These are phyloP conservation scores for Debaryomyces subglobosus DNA, from an alignment of 1,139 yeast genomes.

Conservation along the genomic window DNA sequence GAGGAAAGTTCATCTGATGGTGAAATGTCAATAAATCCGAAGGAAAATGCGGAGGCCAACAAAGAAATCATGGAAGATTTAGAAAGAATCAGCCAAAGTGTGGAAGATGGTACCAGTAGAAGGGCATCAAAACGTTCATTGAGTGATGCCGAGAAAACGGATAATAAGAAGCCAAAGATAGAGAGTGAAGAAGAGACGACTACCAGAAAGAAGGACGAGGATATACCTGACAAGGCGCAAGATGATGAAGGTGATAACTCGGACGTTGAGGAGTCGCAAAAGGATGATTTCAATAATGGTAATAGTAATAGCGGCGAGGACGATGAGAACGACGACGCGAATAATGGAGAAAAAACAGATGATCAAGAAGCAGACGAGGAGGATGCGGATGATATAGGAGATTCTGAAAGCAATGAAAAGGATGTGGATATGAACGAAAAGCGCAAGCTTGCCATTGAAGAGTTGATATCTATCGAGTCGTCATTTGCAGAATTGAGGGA, in stretches of 20 bases:
- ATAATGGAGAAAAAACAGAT: conserved; percentile 18
- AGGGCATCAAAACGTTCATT: conserved; percentile 2
- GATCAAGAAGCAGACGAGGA: conserved; percentile 22
- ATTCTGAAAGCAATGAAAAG: conserved; percentile 33
- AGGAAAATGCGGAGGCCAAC: conserved; percentile 11
- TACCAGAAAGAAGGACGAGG: conserved; percentile 14
- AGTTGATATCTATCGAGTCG: conserved; percentile 75
- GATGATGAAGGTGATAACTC: conserved; percentile 9
- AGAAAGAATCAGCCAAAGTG: conserved; percentile 5
- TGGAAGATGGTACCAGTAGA: conserved; percentile 5
- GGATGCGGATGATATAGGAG: conserved; percentile 23
- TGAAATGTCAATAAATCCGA: conserved; percentile 9
- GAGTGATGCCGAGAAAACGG: conserved; percentile 11
- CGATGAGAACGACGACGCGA: conserved; percentile 17
- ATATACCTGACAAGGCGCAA: conserved; percentile 6
- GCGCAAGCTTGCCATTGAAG: conserved; percentile 65
- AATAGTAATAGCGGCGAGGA: conserved; percentile 13
- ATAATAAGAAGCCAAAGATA: conserved; percentile 11
- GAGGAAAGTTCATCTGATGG: conserved; percentile 8
- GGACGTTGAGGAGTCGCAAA: conserved; percentile 14
- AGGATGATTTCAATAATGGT: conserved; percentile 14
- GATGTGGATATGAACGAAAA: conserved; percentile 51
- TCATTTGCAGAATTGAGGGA: conserved; percentile 88
- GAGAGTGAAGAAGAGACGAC: conserved; percentile 16
- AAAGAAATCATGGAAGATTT: conserved; percentile 11